Evolutionary conservation across 1,284 basidiomycete species (phyloP).

Genomic region (Ceraceosorus guamensis): DNA sequence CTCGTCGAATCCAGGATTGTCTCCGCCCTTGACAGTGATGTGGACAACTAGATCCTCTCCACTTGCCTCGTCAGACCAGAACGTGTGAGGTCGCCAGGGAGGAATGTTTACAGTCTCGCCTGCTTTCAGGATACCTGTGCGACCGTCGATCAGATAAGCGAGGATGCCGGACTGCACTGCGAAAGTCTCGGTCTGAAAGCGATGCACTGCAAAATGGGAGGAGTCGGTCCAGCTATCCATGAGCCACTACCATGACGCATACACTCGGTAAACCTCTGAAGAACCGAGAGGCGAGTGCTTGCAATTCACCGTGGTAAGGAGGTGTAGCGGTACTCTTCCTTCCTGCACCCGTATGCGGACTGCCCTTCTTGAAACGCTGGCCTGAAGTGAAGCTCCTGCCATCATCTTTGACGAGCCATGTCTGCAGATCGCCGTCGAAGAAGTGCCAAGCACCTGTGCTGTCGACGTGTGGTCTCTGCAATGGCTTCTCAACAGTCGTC

Average conservation of each 20-base stretch:
- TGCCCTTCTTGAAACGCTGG: slow-evolving; percentile 40
- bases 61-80: slow-evolving; percentile 40
- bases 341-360: slow-evolving; percentile 37
- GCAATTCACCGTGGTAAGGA: slow-evolving; percentile 28
- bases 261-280: neutral
- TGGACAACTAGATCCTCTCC: slow-evolving; percentile 42
- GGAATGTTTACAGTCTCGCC: slow-evolving; percentile 42
- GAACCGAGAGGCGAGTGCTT: neutral
- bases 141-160: slow-evolving; percentile 46
- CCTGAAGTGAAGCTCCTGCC: slow-evolving; percentile 26
- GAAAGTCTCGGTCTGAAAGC: slow-evolving; percentile 45
- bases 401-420: slow-evolving; percentile 15
- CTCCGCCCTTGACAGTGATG: slow-evolving; percentile 43
- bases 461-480: slow-evolving; percentile 21
- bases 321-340: slow-evolving; percentile 40
- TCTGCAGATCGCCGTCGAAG: slow-evolving; percentile 26
- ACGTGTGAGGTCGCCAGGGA: slow-evolving; percentile 43
- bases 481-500: neutral
- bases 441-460: slow-evolving; percentile 26
- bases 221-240: no score
- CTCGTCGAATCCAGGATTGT: slow-evolving; percentile 45
- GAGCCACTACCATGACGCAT: neutral
- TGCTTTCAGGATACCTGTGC: slow-evolving; percentile 32
- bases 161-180: slow-evolving; percentile 39
- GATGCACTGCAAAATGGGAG: slow-evolving; percentile 18